phyloP scores from a whole-genome alignment of 129 eudicot genomes.

The Tanacetum coccineum region DNA sequence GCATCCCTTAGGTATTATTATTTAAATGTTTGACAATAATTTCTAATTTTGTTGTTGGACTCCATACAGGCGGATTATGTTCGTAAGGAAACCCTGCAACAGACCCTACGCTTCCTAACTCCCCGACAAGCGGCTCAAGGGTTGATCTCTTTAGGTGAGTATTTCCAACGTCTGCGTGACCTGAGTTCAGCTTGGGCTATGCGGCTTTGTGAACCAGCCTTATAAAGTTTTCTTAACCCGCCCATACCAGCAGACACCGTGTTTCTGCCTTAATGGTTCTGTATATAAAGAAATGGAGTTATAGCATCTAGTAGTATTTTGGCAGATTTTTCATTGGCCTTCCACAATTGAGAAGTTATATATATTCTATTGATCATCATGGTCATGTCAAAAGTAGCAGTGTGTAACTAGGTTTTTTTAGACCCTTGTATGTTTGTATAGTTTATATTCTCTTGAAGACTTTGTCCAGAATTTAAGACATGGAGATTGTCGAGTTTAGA shows the following conservation, averaged over 20 bases:
- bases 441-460: constrained; percentile 23
- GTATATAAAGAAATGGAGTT: constrained; percentile 27
- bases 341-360: constrained; percentile 51
- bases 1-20: too few relatives aligned
- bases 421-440: constrained; percentile 14
- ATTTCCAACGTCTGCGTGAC: constrained; percentile 74
- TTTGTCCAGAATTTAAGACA: constrained; percentile 7
- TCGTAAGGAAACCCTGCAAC: constrained; percentile 69
- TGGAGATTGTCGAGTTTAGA: constrained; percentile 14
- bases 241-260: constrained; percentile 9
- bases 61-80: constrained; percentile 74
- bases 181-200: constrained; percentile 67
- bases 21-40: too few relatives aligned
- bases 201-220: constrained; percentile 49
- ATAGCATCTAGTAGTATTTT: constrained; percentile 23
- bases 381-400: constrained; percentile 24
- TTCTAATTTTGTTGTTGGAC: too few relatives aligned
- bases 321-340: constrained; percentile 47
- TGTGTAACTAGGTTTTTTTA: constrained; percentile 25
- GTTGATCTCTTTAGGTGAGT: constrained; percentile 77
- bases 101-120: constrained; percentile 56
- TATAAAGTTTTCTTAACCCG: constrained; percentile 15
- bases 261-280: not conserved
- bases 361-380: constrained; percentile 27
- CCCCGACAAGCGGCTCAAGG: constrained; percentile 81